Base-by-base conservation (phyloP, 345 rosid genomes). In the Hibiscus tridactylites region DNA sequence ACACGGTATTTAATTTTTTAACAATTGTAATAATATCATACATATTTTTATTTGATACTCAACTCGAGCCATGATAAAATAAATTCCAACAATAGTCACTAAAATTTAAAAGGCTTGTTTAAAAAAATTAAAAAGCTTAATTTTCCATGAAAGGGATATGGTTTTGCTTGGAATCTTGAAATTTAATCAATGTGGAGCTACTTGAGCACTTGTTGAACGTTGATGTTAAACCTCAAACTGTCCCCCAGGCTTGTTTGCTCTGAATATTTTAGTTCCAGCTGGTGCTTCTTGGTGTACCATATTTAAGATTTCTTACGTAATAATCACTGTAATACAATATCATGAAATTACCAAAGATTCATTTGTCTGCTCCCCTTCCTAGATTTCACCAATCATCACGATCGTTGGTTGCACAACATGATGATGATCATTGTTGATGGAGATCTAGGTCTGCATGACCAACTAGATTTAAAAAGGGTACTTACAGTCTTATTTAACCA, bases 221-320 rank as follows among this genome's bases (percentile, higher is more conserved):
- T 65, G 70, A 65, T 46, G 54, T 65, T 44, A 44, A 65, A 65
- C 69, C 70, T 44, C 11, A 46, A 65, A 46, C 6, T 44, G 35
- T 44, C 50, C 50, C 52, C n/a, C 12, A 33, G 59, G 59, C 26
- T 37, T 37, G 42, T 37, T 37, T 37, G 9, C 42, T 37, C 46
- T 42, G 12, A 42, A 42, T 42, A 8, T 42, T 42, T 42, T 8
- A 44, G 47, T 44, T 44, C 11, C 44, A 8, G 44, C 9, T 37
- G 44, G 44, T 37, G 44, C 9, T 37, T 44, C 3, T 9, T 44
- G 47, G 12, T 44, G 47, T 44, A 44, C 47, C 47, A 17, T 10
- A 42, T 11, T 65, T 65, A 2, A 21, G 31, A 65, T 65, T 65
- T 65, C 33, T 64, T 8, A 11, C 68, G 19, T 65, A 4, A 39